These are phyloP conservation scores for Tirmania nivea DNA, from an alignment of 495 filamentous ascomycete genomes.

Conservation along the genomic window DNA sequence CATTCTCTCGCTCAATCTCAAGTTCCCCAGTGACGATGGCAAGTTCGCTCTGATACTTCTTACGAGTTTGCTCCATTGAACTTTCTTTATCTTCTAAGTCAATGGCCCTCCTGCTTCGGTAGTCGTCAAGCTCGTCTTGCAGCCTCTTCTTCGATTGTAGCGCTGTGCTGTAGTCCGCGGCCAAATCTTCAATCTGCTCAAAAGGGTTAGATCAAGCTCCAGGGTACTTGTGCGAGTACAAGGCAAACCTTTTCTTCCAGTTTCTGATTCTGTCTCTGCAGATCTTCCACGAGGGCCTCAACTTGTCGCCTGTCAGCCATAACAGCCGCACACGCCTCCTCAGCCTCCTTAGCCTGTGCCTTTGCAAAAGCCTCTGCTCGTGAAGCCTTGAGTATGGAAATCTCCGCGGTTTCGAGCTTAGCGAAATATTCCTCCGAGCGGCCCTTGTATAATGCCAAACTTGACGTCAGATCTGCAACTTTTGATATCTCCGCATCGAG, in stretches of 20 bases:
- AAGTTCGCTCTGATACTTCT: slow-evolving; percentile 92
- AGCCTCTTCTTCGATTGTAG: slow-evolving; percentile 82
- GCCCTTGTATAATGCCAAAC: slow-evolving; percentile 71
- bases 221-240: background rate
- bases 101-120: slow-evolving; percentile 79
- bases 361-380: slow-evolving; percentile 89
- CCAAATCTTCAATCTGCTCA: slow-evolving; percentile 54
- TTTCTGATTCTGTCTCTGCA: slow-evolving; percentile 71
- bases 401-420: slow-evolving; percentile 93
- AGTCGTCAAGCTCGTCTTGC: slow-evolving; percentile 95
- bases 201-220: slow-evolving; percentile 1
- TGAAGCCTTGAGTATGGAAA: slow-evolving; percentile 76
- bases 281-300: slow-evolving; percentile 69
- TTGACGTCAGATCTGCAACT: slow-evolving; percentile 61
- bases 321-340: slow-evolving; percentile 72
- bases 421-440: slow-evolving; percentile 92
- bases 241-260: slow-evolving; percentile 46
- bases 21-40: slow-evolving; percentile 72
- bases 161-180: slow-evolving; percentile 67
- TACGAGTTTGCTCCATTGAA: slow-evolving; percentile 87
- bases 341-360: slow-evolving; percentile 65
- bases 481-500: slow-evolving; percentile 76
- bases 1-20: slow-evolving; percentile 76
- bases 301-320: slow-evolving; percentile 84
- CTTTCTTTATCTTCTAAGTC: slow-evolving; percentile 94